Percentiles rank a stretch among this genome's conserved stretches.
These are phyloP conservation scores for Achaetomiella virescens DNA, from an alignment of 495 filamentous ascomycete species.

Conservation along the genomic window DNA sequence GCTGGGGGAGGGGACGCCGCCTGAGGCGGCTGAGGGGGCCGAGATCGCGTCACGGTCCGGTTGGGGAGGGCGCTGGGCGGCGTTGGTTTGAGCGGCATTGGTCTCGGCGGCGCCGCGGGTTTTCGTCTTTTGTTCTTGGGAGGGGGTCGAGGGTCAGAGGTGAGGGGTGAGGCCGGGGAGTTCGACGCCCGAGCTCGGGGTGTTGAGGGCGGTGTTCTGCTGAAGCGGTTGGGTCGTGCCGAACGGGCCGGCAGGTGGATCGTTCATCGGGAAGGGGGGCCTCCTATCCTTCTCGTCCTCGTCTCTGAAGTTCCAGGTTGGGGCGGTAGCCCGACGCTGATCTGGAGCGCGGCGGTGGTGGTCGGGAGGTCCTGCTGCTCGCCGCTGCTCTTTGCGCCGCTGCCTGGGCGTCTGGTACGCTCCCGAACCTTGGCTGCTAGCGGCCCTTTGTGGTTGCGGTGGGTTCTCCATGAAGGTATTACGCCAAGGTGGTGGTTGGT, in stretches of 20 bases:
- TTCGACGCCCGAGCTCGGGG: not conserved
- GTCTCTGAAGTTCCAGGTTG: not conserved
- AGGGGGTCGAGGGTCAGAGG: not conserved
- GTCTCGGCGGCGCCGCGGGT: not conserved
- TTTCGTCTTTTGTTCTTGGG: not conserved
- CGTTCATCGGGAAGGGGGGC: not conserved
- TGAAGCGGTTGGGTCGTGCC: not conserved
- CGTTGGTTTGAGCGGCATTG: not conserved
- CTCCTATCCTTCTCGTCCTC: not conserved
- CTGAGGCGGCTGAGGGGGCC: conserved; percentile 37
- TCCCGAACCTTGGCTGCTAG: not conserved
- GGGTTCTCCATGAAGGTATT: too few relatives aligned
- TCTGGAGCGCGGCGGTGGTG: not conserved
- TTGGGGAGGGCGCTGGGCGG: not conserved
- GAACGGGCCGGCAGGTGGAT: not conserved
- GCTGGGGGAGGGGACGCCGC: conserved; percentile 44
- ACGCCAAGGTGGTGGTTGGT: too few relatives aligned
- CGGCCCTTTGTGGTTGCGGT: not conserved
- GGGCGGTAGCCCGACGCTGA: not conserved
- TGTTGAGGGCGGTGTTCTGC: not conserved
- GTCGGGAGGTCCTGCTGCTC: not conserved
- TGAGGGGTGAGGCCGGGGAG: not conserved
- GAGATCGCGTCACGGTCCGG: conserved; percentile 20
- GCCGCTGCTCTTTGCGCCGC: not conserved
- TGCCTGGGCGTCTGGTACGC: not conserved